Percentiles rank a stretch among this genome's conserved stretches.
These are phyloP conservation scores for Cytauxzoon felis DNA, from an alignment of 169 alveolate genomes.

Conservation along the genomic window DNA sequence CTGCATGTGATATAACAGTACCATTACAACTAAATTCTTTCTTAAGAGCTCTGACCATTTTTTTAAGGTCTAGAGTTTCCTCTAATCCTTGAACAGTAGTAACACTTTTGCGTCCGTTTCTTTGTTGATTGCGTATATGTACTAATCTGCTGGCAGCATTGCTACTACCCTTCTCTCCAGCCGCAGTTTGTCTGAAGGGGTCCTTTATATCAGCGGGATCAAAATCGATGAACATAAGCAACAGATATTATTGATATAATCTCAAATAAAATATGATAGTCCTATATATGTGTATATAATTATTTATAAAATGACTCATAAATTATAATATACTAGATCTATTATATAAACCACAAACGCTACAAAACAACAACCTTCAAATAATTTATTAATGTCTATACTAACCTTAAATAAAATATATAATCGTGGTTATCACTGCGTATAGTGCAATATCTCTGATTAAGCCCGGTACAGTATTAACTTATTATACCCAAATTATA, in stretches of 20 bases:
- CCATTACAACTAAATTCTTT: conserved; percentile 91
- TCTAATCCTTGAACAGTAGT: conserved; percentile 92
- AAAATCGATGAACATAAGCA: conserved; percentile 63
- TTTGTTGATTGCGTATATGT: conserved; percentile 88
- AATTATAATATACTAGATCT: too few relatives aligned
- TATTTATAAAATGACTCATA: too few relatives aligned
- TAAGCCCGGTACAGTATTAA: too few relatives aligned
- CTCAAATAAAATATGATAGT: not conserved
- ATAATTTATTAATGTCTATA: too few relatives aligned
- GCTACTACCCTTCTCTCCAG: conserved; percentile 57
- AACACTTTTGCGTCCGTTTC: conserved; percentile 90
- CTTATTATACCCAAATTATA: too few relatives aligned
- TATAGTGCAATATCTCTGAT: too few relatives aligned
- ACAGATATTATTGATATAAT: not conserved
- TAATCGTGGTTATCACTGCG: too few relatives aligned
- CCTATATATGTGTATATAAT: not conserved
- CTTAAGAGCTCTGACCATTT: conserved; percentile 87
- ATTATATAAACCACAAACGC: too few relatives aligned
- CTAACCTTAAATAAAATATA: too few relatives aligned
- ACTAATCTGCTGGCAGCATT: conserved; percentile 60
- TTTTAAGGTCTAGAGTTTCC: conserved; percentile 85
- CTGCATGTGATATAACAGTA: conserved; percentile 87
- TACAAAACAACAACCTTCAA: too few relatives aligned
- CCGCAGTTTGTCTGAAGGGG: conserved; percentile 61
- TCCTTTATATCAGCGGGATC: conserved; percentile 63